phyloP scores from a whole-genome alignment of 768 basidiomycete species.

The Galerina sulciceps region DNA sequence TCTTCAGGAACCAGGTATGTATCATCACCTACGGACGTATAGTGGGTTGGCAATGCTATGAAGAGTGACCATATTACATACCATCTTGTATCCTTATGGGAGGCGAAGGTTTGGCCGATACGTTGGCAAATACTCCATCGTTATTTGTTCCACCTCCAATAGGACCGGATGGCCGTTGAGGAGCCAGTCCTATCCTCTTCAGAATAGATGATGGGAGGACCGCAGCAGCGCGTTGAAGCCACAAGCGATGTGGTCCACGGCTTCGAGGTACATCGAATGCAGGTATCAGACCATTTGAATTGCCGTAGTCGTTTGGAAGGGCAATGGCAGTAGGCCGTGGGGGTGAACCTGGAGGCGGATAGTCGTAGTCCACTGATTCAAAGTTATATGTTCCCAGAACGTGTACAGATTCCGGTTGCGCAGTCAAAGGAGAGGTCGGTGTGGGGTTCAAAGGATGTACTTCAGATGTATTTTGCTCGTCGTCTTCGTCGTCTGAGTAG shows the following conservation, averaged over 20 bases:
- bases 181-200: slow-evolving; percentile 47
- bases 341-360: slow-evolving; percentile 84
- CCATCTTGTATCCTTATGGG: slow-evolving; percentile 67
- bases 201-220: slow-evolving; percentile 60
- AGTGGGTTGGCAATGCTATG: slow-evolving; percentile 11
- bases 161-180: slow-evolving; percentile 41
- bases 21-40: slow-evolving; percentile 58
- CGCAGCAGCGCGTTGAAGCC: slow-evolving; percentile 60
- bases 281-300: slow-evolving; percentile 75
- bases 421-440: slow-evolving; percentile 32
- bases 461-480: slow-evolving; percentile 53
- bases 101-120: slow-evolving; percentile 82
- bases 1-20: slow-evolving; percentile 85
- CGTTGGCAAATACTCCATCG: slow-evolving; percentile 94
- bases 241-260: slow-evolving; percentile 43
- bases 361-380: slow-evolving; percentile 78
- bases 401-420: slow-evolving; percentile 25
- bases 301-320: slow-evolving; percentile 73
- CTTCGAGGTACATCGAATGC: slow-evolving; percentile 39
- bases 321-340: slow-evolving; percentile 66
- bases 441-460: slow-evolving; percentile 56
- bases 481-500: slow-evolving; percentile 75
- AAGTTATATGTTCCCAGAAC: slow-evolving; percentile 70
- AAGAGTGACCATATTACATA: slow-evolving; percentile 29
- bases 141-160: slow-evolving; percentile 74